Base-by-base conservation (phyloP, 2,329 filamentous ascomycete species). In the Byssoonygena ceratinophila region DNA sequence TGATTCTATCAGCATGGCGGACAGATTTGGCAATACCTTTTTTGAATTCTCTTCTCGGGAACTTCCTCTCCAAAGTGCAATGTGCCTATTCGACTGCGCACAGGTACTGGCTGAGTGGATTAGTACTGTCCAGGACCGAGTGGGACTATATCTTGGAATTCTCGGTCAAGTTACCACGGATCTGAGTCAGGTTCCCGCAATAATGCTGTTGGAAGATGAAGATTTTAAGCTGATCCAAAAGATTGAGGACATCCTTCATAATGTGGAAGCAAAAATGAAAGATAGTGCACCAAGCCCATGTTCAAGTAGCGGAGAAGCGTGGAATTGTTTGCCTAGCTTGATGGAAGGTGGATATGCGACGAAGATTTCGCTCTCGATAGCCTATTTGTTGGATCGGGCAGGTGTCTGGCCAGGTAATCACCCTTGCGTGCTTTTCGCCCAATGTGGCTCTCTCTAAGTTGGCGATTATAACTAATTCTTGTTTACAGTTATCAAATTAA, bases 71-170 rank as follows among this genome's bases (percentile, higher is more conserved):
- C 91, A 95, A 65, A 89, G 87, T 12, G 87, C 89, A 1, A 83
- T 97, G 75, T 96, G 91, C 67, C 83, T 86, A 4, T 94, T 95
- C 62, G 91, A 97, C 64, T 97, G 91, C 63, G 85, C 87, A 1
- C 90, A 96, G 64, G 88, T 97, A 1, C 78, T 98, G 29, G 88
- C 88, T 0, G 91, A 97, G 68, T 98, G 91, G 91, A 80, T 92
- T 37, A 86, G 87, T 4, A 92, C 89, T 1, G 80, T 97, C 2
- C 92, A 98, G 67, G 90, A 96, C 63, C 84, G 92, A 7, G 85
- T 96, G n/a, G 91, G 91, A 0, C 82, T 82, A 3, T 94, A 92
- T 61, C 69, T 97, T 4, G 91, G 91, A 3, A 81, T 96, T 4
- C 77, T 97, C 1, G 91, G 91, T 11, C 83, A 85, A 54, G 86